Evolutionary conservation across 176 grass and related monocot species (phyloP).

Genomic region (Phyllostachys edulis): DNA sequence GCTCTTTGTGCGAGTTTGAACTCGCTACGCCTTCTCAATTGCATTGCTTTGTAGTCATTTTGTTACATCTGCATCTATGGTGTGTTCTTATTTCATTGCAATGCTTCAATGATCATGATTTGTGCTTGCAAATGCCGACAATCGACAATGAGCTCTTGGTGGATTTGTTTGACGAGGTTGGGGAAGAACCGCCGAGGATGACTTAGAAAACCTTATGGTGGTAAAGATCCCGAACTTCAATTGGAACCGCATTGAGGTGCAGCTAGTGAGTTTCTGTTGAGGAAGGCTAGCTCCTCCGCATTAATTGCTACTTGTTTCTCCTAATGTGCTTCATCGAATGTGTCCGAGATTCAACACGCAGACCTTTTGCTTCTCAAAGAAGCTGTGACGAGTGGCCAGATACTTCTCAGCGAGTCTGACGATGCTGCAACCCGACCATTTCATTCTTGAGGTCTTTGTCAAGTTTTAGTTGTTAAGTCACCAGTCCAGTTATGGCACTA

Average conservation of each 20-base stretch:
- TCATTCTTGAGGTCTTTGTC: not conserved
- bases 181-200: not conserved
- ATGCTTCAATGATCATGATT: not conserved
- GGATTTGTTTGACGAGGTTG: not conserved
- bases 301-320: not conserved
- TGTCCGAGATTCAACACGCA: not conserved
- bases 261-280: constrained; percentile 11
- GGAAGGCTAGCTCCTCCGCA: constrained; percentile 1
- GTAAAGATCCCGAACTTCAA: constrained; percentile 21
- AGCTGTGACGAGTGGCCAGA: not conserved
- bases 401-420: not conserved
- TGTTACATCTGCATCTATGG: not conserved
- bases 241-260: no score
- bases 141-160: not conserved
- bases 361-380: not conserved
- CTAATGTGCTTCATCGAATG: not conserved
- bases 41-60: not conserved
- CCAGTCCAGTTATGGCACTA: not conserved
- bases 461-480: not conserved
- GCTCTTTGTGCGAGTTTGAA: constrained; percentile 53
- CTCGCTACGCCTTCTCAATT: no score
- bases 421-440: constrained; percentile 5
- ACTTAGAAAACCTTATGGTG: constrained; percentile 11
- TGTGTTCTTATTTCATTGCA: not conserved
- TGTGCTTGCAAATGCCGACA: constrained; percentile 3